Evolutionary conservation across 2,329 filamentous ascomycete genomes (phyloP).

Genomic region (Pseudogymnoascus sp.): DNA sequence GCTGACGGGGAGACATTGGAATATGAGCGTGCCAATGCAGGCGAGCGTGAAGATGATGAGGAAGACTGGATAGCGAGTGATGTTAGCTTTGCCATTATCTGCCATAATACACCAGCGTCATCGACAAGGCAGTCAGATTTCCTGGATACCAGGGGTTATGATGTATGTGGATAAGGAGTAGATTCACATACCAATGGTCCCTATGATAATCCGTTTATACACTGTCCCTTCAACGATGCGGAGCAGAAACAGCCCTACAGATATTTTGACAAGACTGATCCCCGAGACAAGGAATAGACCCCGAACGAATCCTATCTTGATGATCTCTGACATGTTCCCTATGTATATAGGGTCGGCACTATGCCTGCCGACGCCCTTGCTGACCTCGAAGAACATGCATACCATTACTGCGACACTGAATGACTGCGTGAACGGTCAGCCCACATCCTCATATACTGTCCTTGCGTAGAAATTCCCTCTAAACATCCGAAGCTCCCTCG

Average conservation of each 20-base stretch:
- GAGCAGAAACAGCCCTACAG: slow-evolving; percentile 37
- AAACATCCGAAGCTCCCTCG: too few relatives aligned
- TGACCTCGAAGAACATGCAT: neutral
- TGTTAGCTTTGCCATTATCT: slow-evolving; percentile 16
- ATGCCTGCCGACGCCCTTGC: neutral
- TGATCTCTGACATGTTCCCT: neutral
- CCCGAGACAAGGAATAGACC: slow-evolving; percentile 30
- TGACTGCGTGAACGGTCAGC: slow-evolving; percentile 14
- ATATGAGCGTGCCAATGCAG: slow-evolving; percentile 38
- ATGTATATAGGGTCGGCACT: neutral
- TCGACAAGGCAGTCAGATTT: neutral
- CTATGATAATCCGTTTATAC: slow-evolving; percentile 35
- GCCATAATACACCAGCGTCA: neutral
- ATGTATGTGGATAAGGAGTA: neutral
- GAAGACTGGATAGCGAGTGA: slow-evolving; percentile 27
- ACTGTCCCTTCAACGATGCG: slow-evolving; percentile 32
- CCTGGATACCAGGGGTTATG: neutral
- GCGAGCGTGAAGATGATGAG: slow-evolving; percentile 34
- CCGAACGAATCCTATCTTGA: slow-evolving; percentile 1
- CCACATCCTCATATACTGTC: neutral
- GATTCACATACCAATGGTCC: slow-evolving; percentile 32
- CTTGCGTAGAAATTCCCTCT: neutral
- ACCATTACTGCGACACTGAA: slow-evolving; percentile 21
- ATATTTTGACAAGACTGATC: slow-evolving; percentile 38
- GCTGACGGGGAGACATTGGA: slow-evolving; percentile 37